Evolutionary conservation across 495 filamentous ascomycete species (phyloP), one percentile per base, ranked within the genome.

Genomic region (Penicillium parvum): DNA sequence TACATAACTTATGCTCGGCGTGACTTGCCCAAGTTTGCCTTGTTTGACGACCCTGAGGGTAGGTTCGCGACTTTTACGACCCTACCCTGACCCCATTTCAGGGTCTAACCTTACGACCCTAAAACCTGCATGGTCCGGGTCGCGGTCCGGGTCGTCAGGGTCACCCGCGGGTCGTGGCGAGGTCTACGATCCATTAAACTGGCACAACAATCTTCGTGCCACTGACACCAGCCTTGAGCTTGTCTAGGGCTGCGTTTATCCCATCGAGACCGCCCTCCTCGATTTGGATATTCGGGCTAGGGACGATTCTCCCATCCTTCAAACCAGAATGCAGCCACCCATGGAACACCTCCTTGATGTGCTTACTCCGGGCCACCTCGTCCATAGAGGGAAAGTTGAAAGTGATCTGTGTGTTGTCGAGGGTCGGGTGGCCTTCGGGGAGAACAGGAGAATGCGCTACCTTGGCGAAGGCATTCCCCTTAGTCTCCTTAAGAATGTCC

Each of bases 281-380:
- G 8, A 58, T 27, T 37, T 58, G 40, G 37, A 54, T 41, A 34
- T 36, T 17, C 3, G 55, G 55, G 18, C 55, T 58, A 5, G 47
- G 30, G n/a, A 54, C 41, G 17, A 55, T 3, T 11, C 36, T n/a
- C 15, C 35, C 32, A 16, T 18, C 27, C 3, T 40, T 45, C n/a
- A 53, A 36, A 16, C 40, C 34, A 9, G 32, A 32, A 20, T 49
- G 40, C 37, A 53, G 20, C 50, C 50, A 53, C 10, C 10, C 37
- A 14, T 29, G 37, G 41, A 53, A 53, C 2, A 49, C 28, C 45
- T 35, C 43, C 3, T 12, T 11, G 15, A 26, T n/a, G 14, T 30
- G 30, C 32, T 49, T 40, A 15, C 33, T 25, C 12, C 40, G 33
- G 17, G 16, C 45, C 7, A 32, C 41, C 3, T 7, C 27, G 12